Conservation (phyloP, 768 basidiomycete species). For the Boletus barrowsii region DNA sequence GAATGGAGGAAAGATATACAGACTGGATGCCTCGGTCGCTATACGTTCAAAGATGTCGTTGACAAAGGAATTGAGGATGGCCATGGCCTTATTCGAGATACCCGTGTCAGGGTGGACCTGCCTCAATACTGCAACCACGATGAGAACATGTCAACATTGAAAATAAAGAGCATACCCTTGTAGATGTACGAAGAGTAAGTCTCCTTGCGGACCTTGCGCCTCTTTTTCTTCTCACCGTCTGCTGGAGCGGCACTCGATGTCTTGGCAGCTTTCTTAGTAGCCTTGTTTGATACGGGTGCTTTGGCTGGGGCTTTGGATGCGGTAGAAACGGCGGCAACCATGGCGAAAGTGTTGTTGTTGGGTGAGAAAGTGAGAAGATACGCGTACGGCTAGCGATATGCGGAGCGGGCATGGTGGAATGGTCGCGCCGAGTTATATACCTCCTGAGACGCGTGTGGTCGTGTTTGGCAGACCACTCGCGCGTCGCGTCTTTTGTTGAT, state of each 20-base stretch:
- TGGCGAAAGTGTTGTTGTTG: conserved; percentile 27
- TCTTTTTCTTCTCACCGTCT: conserved; percentile 83
- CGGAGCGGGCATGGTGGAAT: neutral
- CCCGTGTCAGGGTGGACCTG: conserved; percentile 98
- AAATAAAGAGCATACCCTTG: conserved; percentile 53
- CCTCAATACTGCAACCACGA: conserved; percentile 65
- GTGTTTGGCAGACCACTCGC: conserved; percentile 32
- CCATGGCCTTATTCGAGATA: conserved; percentile 97
- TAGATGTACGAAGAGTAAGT: conserved; percentile 95
- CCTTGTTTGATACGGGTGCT: conserved; percentile 33
- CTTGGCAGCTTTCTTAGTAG: conserved; percentile 57
- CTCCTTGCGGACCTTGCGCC: conserved; percentile 86
- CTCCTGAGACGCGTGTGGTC: conserved; percentile 35
- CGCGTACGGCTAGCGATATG: conserved; percentile 12
- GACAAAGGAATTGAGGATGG: conserved; percentile 88
- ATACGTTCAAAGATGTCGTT: conserved; percentile 95
- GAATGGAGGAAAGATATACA: conserved; percentile 25
- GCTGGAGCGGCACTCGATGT: conserved; percentile 49
- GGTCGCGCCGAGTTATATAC: conserved; percentile 16
- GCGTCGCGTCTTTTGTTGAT: conserved; percentile 40
- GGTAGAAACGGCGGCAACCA: conserved; percentile 59
- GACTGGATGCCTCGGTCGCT: conserved; percentile 85
- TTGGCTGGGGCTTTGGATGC: conserved; percentile 46
- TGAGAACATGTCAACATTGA: neutral
- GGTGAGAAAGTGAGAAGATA: conserved; percentile 8